phyloP scores from a whole-genome alignment of 202 grass and related monocot genomes.

The Schoenoplectus tabernaemontani region DNA sequence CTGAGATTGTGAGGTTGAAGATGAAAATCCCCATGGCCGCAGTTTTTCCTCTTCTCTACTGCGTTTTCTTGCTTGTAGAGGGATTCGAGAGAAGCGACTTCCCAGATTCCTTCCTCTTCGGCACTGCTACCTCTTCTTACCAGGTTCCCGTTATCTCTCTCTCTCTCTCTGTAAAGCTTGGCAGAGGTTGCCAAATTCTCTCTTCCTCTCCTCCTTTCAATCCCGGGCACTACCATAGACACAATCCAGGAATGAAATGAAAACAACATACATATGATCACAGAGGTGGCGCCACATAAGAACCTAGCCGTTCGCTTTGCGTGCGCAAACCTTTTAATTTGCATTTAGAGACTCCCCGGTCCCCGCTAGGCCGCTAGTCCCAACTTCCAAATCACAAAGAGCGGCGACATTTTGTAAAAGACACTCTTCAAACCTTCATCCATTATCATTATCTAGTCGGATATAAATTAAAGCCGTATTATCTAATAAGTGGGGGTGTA shows the following conservation, averaged over 20 bases:
- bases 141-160: slow-evolving; percentile 26
- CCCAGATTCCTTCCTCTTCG: slow-evolving; percentile 57
- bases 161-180: no score
- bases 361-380: no score
- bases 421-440: no score
- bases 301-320: neutral
- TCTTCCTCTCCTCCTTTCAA: no score
- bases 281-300: neutral
- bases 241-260: neutral
- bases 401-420: no score
- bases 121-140: slow-evolving; percentile 60
- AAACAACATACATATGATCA: neutral
- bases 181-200: no score
- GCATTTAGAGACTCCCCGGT: no score
- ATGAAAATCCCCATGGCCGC: neutral
- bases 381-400: slow-evolving; percentile 33
- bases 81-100: slow-evolving; percentile 41
- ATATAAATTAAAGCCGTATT: no score
- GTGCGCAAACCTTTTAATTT: neutral
- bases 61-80: slow-evolving; percentile 12
- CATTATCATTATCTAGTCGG: no score
- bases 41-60: slow-evolving; percentile 7
- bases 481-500: no score
- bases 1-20: neutral
- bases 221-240: no score